These are phyloP conservation scores for Kazachstania africana DNA, from an alignment of 805 yeast genomes.

Conservation along the genomic window DNA sequence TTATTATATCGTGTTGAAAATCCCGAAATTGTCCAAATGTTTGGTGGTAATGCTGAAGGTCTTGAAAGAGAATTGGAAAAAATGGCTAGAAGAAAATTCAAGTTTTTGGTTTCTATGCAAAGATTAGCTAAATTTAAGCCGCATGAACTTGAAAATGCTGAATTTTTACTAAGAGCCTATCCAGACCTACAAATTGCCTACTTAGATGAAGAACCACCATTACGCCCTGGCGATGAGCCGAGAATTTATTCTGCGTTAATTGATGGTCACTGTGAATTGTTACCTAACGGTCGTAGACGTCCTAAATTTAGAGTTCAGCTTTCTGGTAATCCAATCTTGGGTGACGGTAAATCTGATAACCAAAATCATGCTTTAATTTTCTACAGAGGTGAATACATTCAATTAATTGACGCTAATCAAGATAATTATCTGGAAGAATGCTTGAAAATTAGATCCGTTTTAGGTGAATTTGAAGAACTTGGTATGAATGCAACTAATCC, in stretches of 20 bases:
- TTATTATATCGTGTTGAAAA: constrained; percentile 88
- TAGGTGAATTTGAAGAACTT: constrained; percentile 74
- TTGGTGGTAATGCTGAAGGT: constrained; percentile 97
- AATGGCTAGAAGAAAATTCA: constrained; percentile 78
- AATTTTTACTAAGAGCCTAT: constrained; percentile 68
- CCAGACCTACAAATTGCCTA: constrained; percentile 86
- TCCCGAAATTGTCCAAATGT: constrained; percentile 93
- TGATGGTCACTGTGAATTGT: constrained; percentile 68
- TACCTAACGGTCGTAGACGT: constrained; percentile 63
- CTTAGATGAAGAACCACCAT: constrained; percentile 83
- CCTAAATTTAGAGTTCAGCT: constrained; percentile 66
- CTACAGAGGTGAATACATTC: constrained; percentile 77
- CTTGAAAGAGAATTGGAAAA: constrained; percentile 87
- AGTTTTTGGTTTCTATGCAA: constrained; percentile 78
- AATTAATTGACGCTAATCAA: constrained; percentile 77
- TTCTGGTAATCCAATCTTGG: constrained; percentile 76
- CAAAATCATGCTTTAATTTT: constrained; percentile 73
- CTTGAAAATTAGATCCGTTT: constrained; percentile 66
- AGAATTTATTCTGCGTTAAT: constrained; percentile 65
- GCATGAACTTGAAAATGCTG: constrained; percentile 71
- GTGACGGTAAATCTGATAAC: constrained; percentile 84
- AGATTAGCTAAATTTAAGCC: constrained; percentile 59
- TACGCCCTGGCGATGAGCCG: constrained; percentile 57
- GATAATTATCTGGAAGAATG: constrained; percentile 81
- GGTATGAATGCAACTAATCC: constrained; percentile 70